Conservation (phyloP, 192 early-diverging fungal species). For the Cladochytrium replicatum region DNA sequence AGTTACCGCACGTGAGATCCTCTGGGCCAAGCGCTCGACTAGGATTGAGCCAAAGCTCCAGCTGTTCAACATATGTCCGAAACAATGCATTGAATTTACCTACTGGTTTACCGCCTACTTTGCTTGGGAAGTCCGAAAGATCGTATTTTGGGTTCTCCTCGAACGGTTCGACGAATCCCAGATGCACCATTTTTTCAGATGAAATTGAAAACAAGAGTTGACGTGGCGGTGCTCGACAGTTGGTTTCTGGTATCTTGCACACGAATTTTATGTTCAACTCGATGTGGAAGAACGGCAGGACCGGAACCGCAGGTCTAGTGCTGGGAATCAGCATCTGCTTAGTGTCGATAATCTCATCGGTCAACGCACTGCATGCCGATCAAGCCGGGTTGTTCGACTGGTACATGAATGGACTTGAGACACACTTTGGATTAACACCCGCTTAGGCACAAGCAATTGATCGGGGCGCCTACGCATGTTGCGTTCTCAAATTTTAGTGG, state of each 20-base stretch:
- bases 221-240: no score
- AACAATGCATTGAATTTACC: constrained; percentile 9
- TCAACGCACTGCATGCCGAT: constrained; percentile 22
- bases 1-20: constrained; percentile 58
- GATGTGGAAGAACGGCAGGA: no score
- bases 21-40: constrained; percentile 48
- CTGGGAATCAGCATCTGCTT: no score
- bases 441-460: constrained; percentile 6
- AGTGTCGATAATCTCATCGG: no score
- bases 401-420: not conserved
- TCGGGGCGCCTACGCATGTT: not conserved
- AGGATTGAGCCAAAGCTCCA: constrained; percentile 78
- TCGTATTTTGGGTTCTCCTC: no score
- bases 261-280: no score
- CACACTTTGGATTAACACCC: not conserved
- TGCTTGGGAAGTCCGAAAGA: constrained; percentile 78
- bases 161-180: no score
- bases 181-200: no score
- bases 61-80: no score
- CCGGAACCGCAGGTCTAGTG: no score
- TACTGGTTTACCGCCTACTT: constrained; percentile 81
- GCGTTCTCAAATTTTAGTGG: constrained; percentile 3
- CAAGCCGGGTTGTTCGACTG: constrained; percentile 15
- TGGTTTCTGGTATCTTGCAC: no score
- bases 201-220: no score